Percentiles rank a stretch among this genome's conserved stretches.
These are phyloP conservation scores for Boletus reticulatus DNA, from an alignment of 768 basidiomycete species.

Conservation along the genomic window DNA sequence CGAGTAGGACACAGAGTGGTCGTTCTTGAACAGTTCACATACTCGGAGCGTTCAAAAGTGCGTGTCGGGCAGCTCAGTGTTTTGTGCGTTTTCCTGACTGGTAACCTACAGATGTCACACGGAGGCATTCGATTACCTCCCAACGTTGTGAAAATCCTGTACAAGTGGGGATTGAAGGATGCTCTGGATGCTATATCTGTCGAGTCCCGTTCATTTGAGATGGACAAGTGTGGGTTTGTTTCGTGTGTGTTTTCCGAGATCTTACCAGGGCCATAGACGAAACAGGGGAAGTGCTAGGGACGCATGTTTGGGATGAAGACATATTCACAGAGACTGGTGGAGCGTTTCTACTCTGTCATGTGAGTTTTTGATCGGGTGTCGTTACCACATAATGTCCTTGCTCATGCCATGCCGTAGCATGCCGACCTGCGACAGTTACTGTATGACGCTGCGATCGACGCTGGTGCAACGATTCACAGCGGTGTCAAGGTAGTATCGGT, in stretches of 20 bases:
- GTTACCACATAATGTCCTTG: background rate
- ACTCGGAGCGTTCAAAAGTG: conserved; percentile 37
- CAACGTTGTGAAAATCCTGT: conserved; percentile 55
- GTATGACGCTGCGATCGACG: conserved; percentile 42
- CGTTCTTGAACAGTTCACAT: conserved; percentile 50
- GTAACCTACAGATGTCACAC: conserved; percentile 25
- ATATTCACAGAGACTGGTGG: conserved; percentile 49
- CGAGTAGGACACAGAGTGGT: conserved; percentile 60
- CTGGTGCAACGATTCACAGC: conserved; percentile 48
- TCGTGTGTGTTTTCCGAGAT: background rate
- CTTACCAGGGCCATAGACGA: conserved; percentile 33
- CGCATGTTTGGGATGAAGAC: conserved; percentile 45
- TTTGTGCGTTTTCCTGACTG: background rate
- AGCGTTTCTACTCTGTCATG: conserved; percentile 48
- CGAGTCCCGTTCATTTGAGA: conserved; percentile 18
- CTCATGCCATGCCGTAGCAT: conserved; percentile 37
- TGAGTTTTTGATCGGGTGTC: conserved; percentile 22
- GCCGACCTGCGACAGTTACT: conserved; percentile 50
- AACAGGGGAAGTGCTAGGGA: conserved; percentile 43
- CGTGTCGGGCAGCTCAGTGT: background rate
- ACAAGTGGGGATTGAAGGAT: conserved; percentile 53
- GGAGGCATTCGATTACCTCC: conserved; percentile 52
- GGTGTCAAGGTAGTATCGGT: conserved; percentile 39
- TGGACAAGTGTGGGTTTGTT: conserved; percentile 27
- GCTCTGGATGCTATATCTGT: conserved; percentile 36